phyloP scores from a whole-genome alignment of 2,329 filamentous ascomycete genomes.

The Fusarium sp. region DNA sequence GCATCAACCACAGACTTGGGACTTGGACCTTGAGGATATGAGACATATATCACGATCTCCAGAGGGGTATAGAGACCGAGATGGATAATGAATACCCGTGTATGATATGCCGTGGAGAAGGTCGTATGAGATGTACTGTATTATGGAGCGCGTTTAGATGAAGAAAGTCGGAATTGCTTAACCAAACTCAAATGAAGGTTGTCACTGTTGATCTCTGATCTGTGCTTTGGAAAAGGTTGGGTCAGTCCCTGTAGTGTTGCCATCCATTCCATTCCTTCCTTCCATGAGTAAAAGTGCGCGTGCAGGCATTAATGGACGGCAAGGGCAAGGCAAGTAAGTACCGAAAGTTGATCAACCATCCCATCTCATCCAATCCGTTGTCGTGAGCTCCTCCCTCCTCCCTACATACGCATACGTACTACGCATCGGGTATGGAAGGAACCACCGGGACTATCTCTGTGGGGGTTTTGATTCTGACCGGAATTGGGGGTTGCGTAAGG shows the following conservation, averaged over 20 bases:
- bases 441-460: constrained; percentile 13
- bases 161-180: background rate
- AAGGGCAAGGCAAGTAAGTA: constrained; percentile 3
- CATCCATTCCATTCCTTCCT: background rate
- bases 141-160: background rate
- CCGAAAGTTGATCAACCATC: constrained; percentile 2
- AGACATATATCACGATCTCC: constrained; percentile 3
- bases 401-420: constrained; percentile 8
- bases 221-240: background rate
- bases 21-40: constrained; percentile 3
- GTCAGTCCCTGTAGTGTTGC: constrained; percentile 4
- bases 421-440: background rate
- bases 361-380: too few species aligned
- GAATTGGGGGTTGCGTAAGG: constrained; percentile 18
- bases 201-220: background rate
- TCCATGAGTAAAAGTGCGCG: background rate
- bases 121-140: background rate
- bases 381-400: background rate
- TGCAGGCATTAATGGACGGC: background rate
- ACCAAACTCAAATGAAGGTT: background rate
- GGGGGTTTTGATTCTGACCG: constrained; percentile 15
- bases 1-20: constrained; percentile 24
- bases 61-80: background rate
- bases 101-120: background rate
- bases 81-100: background rate